A percentile compares a stretch with the other conserved stretches of the same genome.
Conservation (phyloP, 768 basidiomycete species). For the Nevesoporus exiguus region DNA sequence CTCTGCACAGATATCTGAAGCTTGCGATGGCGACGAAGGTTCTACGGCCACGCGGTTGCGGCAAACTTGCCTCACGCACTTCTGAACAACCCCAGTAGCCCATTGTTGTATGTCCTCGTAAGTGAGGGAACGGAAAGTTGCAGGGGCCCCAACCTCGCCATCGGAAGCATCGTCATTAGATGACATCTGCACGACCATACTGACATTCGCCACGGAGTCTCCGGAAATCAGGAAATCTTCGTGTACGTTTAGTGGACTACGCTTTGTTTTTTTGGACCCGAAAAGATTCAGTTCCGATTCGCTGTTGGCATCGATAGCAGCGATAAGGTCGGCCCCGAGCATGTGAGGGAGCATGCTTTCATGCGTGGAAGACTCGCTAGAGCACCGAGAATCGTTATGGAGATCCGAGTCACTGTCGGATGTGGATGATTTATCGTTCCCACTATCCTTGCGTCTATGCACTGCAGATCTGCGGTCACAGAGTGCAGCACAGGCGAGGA, state of each 20-base stretch:
- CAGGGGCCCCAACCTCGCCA: constrained; percentile 5
- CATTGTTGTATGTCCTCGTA: constrained; percentile 26
- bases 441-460: neutral
- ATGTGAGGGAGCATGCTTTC: constrained; percentile 23
- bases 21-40: constrained; percentile 26
- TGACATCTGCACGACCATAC: constrained; percentile 21
- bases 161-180: constrained; percentile 10
- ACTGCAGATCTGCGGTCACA: constrained; percentile 14
- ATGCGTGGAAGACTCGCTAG: constrained; percentile 20
- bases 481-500: constrained; percentile 21
- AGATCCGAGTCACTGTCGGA: constrained; percentile 17
- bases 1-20: constrained; percentile 27
- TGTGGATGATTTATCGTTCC: constrained; percentile 3
- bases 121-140: constrained; percentile 14
- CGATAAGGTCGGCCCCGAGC: constrained; percentile 27
- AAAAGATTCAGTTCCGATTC: constrained; percentile 20
- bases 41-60: constrained; percentile 3
- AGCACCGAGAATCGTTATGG: constrained; percentile 20
- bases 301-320: constrained; percentile 27
- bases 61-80: constrained; percentile 18
- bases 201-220: constrained; percentile 19
- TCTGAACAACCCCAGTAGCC: constrained; percentile 26
- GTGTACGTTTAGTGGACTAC: neutral
- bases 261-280: neutral
- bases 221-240: constrained; percentile 13